Evolutionary conservation across 2,329 filamentous ascomycete genomes (phyloP), one percentile per base, ranked within the genome.

Genomic region (Cladobotryum mycophilum): DNA sequence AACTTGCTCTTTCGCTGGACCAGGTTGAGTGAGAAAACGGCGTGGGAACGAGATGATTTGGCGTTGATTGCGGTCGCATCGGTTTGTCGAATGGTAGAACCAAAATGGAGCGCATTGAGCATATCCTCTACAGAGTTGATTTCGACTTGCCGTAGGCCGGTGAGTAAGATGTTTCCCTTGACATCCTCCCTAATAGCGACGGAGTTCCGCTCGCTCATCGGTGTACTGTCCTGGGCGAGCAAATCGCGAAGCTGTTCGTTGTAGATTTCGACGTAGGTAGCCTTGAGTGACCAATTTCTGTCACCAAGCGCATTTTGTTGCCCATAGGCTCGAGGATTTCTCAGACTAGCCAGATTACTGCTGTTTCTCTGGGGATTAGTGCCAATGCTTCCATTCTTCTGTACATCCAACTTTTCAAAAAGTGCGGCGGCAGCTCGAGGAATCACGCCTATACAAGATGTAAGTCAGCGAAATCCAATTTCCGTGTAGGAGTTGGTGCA

Each of bases 31-130:
- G 89, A 96, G 70, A 99, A 97, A 30, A 99, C 91, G 34, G 93
- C 93, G 67, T 99, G 93, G 1, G 93, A 99, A 56, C 93, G 89
- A 11, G 93, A 99, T 0, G 93, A 99, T 65, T 96, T 92, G 41
- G 92, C 93, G 65, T 99, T 99, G 64, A 97, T 93, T 3, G 92
- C 93, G 2, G 93, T 99, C 20, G 93, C 86, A 70, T 99, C 93
- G 0, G 93, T 99, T 66, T 99, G 93, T 54, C 93, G 87, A 64
- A 99, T 95, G 20, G 86, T 82, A 1, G 93, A 99, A 17, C 93
- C 93, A 63, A 95, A 92, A 66, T 91, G 93, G 50, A 99, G 76
- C 6, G 90, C 91, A 54, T 84, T 85, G 68, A 97, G 81, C 45
- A 99, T 74, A 66, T 99, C 93, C 5, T 97, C 91, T 8, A 91